Evolutionary conservation across 345 rosid species (phyloP).

Genomic region (Trapa bicornis): DNA sequence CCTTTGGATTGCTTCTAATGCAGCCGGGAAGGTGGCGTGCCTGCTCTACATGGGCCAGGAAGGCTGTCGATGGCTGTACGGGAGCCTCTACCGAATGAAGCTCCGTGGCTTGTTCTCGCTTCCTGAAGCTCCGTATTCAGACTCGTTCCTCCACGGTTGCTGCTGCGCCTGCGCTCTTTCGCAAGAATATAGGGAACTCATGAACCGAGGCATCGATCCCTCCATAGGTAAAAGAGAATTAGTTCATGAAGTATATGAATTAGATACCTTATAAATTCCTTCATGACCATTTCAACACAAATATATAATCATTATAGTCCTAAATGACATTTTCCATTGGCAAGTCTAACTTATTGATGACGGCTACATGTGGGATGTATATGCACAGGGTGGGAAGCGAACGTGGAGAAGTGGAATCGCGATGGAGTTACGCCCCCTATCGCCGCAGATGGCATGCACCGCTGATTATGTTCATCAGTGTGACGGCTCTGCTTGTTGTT

Average conservation of each 20-base stretch:
- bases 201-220: constrained; percentile 32
- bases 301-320: no score
- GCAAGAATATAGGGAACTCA: constrained; percentile 52
- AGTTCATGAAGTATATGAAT: no score
- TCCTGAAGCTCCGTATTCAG: constrained; percentile 41
- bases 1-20: neutral
- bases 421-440: constrained; percentile 29
- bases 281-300: no score
- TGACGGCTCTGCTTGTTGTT: neutral
- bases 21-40: constrained; percentile 22
- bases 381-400: constrained; percentile 43
- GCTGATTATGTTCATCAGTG: neutral
- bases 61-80: constrained; percentile 31
- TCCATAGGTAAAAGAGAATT: constrained; percentile 22
- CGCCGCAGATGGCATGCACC: constrained; percentile 12
- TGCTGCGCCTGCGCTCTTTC: constrained; percentile 39
- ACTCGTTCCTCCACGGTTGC: constrained; percentile 29
- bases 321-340: no score
- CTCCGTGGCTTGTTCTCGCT: constrained; percentile 26
- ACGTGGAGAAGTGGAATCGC: constrained; percentile 39
- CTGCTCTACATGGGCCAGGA: constrained; percentile 20
- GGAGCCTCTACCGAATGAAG: constrained; percentile 23
- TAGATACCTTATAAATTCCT: no score
- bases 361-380: neutral
- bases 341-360: neutral